Evolutionary conservation across 139 green algal genomes (phyloP), one percentile per base, ranked within the genome.

Genomic region (Zygnema circumcarinatum): DNA sequence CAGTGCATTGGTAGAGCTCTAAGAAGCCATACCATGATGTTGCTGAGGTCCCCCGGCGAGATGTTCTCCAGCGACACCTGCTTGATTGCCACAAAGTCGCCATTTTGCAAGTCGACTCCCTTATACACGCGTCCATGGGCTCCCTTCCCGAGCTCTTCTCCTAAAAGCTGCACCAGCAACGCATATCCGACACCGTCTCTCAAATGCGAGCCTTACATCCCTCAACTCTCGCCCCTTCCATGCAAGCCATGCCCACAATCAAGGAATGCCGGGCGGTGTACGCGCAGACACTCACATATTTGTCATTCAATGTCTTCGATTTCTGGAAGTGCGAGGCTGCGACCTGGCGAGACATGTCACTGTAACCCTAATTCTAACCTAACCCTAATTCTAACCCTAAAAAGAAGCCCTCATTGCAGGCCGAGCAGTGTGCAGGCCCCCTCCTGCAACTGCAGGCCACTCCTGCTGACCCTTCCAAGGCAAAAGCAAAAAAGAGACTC

Each of bases 41-140:
- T 87, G 41, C 68, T 47, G 21, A 89, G 75, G 74, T 94, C 93
- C n/a, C 95, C 93, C 31, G 90, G 78, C 2, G 83, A 87, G 16
- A 96, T 93, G 39, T 94, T 95, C 35, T 89, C 82, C 7, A 98
- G 92, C 0, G 92, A 93, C 31, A 98, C 95, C 91, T 98, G 93
- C 91, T 99, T 99, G 90, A 99, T 97, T 47, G 96, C 96, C 40
- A 99, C 96, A 22, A 95, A 93, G 33, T 96, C 88, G 0, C 96
- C 96, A 0, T 94, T 96, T 33, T 93, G 92, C 3, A 93, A 91
- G 91, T 98, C 96, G 22, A 97, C 88, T 11, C 93, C 96, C 73
- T 97, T 96, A 93, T 94, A 99, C n/a, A 99, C 96, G 69, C 93
- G 91, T 3, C 96, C 96, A 89, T 95, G 97, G 0, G 96, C 96